These are phyloP conservation scores for Talaromyces sp. DNA, from an alignment of 2,329 filamentous ascomycete species.

Conservation along the genomic window DNA sequence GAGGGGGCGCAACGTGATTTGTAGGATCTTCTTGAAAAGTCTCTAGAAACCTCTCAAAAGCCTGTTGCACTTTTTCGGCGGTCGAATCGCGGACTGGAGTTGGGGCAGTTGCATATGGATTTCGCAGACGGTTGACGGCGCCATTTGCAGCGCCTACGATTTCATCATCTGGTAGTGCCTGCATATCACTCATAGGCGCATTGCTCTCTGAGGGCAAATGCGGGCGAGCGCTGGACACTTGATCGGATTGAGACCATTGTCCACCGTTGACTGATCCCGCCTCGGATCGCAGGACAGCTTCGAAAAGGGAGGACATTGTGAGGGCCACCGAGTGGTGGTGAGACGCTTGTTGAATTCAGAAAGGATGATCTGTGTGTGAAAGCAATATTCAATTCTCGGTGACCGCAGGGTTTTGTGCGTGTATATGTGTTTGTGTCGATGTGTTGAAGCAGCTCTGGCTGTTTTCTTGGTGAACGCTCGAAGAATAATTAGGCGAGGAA, in stretches of 20 bases:
- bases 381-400: background rate
- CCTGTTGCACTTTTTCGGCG: constrained; percentile 59
- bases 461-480: background rate
- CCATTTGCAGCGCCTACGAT: constrained; percentile 52
- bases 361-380: background rate
- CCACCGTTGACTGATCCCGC: constrained; percentile 34
- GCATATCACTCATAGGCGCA: constrained; percentile 54
- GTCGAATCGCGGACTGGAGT: constrained; percentile 59
- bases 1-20: constrained; percentile 25
- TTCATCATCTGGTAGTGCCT: constrained; percentile 61
- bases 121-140: constrained; percentile 46
- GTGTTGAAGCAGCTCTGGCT: background rate
- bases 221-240: constrained; percentile 54
- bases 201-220: constrained; percentile 50
- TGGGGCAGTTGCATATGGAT: constrained; percentile 52
- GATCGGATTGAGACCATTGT: constrained; percentile 33
- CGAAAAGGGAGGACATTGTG: constrained; percentile 41
- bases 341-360: background rate
- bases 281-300: constrained; percentile 42
- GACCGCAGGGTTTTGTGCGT: background rate
- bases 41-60: constrained; percentile 63
- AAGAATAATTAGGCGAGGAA: constrained; percentile 15
- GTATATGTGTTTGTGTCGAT: background rate
- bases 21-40: constrained; percentile 56
- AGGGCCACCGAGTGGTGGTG: constrained; percentile 22